phyloP scores from a whole-genome alignment of 78 protist genomes.

The Protostelium mycophagum region DNA sequence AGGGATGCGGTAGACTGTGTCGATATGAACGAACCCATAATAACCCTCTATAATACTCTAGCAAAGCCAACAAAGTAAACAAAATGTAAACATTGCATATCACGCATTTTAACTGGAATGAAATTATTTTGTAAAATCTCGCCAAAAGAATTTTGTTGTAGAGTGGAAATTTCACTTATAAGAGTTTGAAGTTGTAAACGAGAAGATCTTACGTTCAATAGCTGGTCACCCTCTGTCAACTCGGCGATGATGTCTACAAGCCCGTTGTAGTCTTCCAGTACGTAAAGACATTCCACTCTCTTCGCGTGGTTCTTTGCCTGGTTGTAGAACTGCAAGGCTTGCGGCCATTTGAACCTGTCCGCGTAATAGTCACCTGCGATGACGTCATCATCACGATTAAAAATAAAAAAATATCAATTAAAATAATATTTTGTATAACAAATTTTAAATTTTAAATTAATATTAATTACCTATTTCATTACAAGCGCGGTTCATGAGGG shows the following conservation, averaged over 20 bases:
- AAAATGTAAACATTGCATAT: too few relatives aligned
- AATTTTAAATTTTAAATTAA: too few relatives aligned
- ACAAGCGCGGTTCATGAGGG: constrained; percentile 33
- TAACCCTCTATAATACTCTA: too few relatives aligned
- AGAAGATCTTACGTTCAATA: constrained; percentile 17
- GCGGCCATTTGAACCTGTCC: constrained; percentile 56
- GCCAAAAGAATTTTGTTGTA: too few relatives aligned
- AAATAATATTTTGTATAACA: too few relatives aligned
- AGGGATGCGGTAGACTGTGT: too few relatives aligned
- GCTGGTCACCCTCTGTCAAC: constrained; percentile 19
- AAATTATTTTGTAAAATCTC: too few relatives aligned
- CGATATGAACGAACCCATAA: too few relatives aligned
- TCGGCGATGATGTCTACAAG: constrained; percentile 12
- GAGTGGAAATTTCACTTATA: too few relatives aligned
- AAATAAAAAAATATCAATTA: too few relatives aligned
- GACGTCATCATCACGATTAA: not conserved
- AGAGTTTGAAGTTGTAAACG: not conserved
- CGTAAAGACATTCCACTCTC: constrained; percentile 38
- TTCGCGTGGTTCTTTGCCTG: constrained; percentile 12
- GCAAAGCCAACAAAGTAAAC: too few relatives aligned
- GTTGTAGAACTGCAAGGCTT: constrained; percentile 50
- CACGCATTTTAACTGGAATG: too few relatives aligned
- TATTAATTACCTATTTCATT: constrained; percentile 39
- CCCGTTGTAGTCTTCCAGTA: constrained; percentile 24
- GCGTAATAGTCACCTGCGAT: constrained; percentile 45